A percentile compares a stretch with the other conserved stretches of the same genome.
These are phyloP conservation scores for Neophaeococcomyces aloes DNA, from an alignment of 2,329 filamentous ascomycete genomes.

Conservation along the genomic window DNA sequence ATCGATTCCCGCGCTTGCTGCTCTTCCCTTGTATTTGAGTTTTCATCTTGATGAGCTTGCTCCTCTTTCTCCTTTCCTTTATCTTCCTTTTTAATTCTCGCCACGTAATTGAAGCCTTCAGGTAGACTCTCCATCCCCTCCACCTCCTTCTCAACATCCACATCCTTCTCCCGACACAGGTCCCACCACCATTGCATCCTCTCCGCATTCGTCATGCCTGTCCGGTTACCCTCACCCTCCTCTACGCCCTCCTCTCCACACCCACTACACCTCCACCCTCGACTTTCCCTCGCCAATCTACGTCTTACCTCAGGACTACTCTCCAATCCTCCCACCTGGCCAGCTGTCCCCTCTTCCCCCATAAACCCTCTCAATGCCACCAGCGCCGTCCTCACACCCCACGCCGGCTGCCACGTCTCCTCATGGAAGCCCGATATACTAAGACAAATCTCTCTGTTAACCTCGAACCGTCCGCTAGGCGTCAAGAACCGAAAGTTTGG, in stretches of 20 bases:
- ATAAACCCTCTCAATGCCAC: conserved; percentile 75
- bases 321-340: conserved; percentile 84
- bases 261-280: conserved; percentile 54
- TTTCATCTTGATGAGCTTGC: not conserved
- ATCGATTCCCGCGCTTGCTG: not conserved
- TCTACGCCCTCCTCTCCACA: conserved; percentile 40
- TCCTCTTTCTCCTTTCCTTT: conserved; percentile 2
- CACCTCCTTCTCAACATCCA: conserved; percentile 31
- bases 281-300: conserved; percentile 58
- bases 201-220: conserved; percentile 54
- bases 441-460: conserved; percentile 93
- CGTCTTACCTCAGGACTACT: conserved; percentile 56
- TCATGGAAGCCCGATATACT: conserved; percentile 92
- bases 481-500: conserved; percentile 94
- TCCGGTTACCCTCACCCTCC: conserved; percentile 16
- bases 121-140: conserved; percentile 39
- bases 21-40: not conserved
- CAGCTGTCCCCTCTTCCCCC: conserved; percentile 68
- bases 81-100: conserved; percentile 23
- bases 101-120: conserved; percentile 53
- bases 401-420: conserved; percentile 97
- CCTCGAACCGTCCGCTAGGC: conserved; percentile 83
- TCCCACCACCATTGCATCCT: conserved; percentile 63
- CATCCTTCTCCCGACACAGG: conserved; percentile 37
- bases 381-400: conserved; percentile 86